Base-by-base conservation (phyloP, 257 asterid genomes). In the Primulina huaijiensis region DNA sequence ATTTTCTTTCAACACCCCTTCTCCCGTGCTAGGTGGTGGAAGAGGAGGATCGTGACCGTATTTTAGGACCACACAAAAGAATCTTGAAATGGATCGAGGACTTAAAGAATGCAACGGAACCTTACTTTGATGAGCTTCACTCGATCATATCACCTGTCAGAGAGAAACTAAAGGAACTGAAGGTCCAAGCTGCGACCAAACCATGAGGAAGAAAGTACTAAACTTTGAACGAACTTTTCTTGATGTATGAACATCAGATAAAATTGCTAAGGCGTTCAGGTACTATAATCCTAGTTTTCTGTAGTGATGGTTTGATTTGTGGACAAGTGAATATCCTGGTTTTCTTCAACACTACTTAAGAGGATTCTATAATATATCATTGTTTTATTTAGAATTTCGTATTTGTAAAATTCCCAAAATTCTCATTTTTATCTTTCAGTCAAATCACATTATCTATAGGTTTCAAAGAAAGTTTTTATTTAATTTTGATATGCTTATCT, bases 101-200 rank as follows among this genome's bases (percentile, higher is more conserved):
- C 63, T 82, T 87, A 16, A 90, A 76, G 82, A 82, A 60, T 69
- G 98, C 94, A 37, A 78, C 89, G 3, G 78, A 76, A 10, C 97
- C 97, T 71, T 79, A 93, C 72, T 93, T 93, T 62, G 95, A 90
- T 67, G 96, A 88, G 63, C 19, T 89, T 2, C 94, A 89, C 35
- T 62, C 81, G 3, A 2, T 78, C 6, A 75, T 93, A 64, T 63
- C 62, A 59, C 71, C 69, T 35, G 82, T 64, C 33, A 82, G 43
- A 62, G 82, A 77, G 81, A 73, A 69, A 67, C 69, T 89, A 2
- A 75, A 74, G 85, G 70, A 79, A 70, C 74, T 72, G 70, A 80
- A 65, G 60, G 61, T 67, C 50, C 70, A 70, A 50, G 76, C 43
- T 12, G 63, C 75, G 14, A 78, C 64, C 71, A 71, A 76, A 27